phyloP scores from a whole-genome alignment of 345 rosid genomes.

The Salix purpurea region DNA sequence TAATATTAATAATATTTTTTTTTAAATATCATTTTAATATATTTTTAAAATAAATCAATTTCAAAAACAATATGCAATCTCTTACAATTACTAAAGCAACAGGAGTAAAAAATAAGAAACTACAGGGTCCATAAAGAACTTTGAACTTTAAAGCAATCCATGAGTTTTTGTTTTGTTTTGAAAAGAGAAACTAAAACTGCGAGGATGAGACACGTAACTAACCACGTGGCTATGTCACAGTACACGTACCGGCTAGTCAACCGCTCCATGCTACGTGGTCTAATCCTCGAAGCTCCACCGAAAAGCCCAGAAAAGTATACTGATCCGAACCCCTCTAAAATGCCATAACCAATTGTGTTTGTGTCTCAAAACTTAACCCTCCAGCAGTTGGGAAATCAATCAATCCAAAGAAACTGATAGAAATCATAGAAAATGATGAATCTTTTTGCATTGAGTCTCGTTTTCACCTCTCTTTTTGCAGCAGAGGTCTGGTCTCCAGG shows the following conservation, averaged over 20 bases:
- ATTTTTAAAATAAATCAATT: too few species aligned
- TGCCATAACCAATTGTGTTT: background rate
- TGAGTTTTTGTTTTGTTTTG: background rate
- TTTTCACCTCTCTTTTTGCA: slow-evolving; percentile 43
- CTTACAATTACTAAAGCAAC: too few species aligned
- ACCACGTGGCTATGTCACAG: background rate
- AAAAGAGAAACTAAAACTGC: background rate
- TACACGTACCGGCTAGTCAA: background rate
- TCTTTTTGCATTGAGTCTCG: slow-evolving; percentile 47
- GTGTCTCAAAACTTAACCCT: background rate
- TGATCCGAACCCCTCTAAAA: background rate
- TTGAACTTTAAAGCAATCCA: background rate
- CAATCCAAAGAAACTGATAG: background rate
- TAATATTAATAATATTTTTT: too few species aligned
- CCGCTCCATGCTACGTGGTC: background rate
- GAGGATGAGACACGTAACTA: background rate
- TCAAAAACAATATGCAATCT: too few species aligned
- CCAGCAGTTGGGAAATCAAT: background rate
- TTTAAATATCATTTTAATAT: too few species aligned
- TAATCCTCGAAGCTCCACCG: background rate
- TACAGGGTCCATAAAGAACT: too few species aligned
- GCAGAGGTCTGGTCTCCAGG: slow-evolving; percentile 58
- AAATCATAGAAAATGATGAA: slow-evolving; percentile 41
- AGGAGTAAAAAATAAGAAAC: too few species aligned
- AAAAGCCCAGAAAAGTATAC: background rate